Percentiles rank a stretch among this genome's conserved stretches.
Evolutionary conservation across 2,329 filamentous ascomycete genomes (phyloP).

Genomic region (Mollisiaceae sp.): DNA sequence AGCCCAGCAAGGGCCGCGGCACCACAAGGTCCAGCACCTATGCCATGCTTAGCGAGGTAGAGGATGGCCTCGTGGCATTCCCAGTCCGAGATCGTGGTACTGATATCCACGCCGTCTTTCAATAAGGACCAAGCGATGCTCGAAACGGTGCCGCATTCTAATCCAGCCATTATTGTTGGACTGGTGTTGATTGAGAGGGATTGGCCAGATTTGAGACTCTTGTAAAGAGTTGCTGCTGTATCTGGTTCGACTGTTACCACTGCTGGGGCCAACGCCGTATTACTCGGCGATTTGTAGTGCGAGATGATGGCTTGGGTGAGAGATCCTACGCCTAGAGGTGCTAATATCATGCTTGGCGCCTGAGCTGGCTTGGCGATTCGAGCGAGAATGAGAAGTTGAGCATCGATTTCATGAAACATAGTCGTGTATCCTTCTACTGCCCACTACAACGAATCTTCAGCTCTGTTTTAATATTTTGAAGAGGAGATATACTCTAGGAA

Average conservation of each 20-base stretch:
- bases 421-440: constrained; percentile 80
- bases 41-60: constrained; percentile 44
- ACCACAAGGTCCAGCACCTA: constrained; percentile 56
- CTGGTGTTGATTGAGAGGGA: constrained; percentile 47
- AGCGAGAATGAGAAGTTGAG: constrained; percentile 42
- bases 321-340: constrained; percentile 74
- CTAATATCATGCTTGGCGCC: constrained; percentile 45
- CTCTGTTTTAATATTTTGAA: background rate
- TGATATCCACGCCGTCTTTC: constrained; percentile 48
- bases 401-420: constrained; percentile 67
- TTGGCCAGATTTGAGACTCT: constrained; percentile 50
- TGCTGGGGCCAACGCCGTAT: constrained; percentile 44
- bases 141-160: constrained; percentile 57
- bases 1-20: constrained; percentile 58
- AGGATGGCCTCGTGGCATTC: constrained; percentile 50
- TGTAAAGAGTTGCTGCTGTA: constrained; percentile 63
- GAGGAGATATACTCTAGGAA: constrained; percentile 51
- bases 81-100: constrained; percentile 49
- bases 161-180: constrained; percentile 54
- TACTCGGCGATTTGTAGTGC: constrained; percentile 58
- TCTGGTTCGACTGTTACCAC: constrained; percentile 74
- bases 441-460: constrained; percentile 49
- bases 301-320: constrained; percentile 71
- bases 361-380: constrained; percentile 48
- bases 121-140: constrained; percentile 52